Percentiles rank a stretch among this genome's conserved stretches.
Evolutionary conservation across 345 rosid genomes (phyloP).

Genomic region (Atalantia buxifolia): DNA sequence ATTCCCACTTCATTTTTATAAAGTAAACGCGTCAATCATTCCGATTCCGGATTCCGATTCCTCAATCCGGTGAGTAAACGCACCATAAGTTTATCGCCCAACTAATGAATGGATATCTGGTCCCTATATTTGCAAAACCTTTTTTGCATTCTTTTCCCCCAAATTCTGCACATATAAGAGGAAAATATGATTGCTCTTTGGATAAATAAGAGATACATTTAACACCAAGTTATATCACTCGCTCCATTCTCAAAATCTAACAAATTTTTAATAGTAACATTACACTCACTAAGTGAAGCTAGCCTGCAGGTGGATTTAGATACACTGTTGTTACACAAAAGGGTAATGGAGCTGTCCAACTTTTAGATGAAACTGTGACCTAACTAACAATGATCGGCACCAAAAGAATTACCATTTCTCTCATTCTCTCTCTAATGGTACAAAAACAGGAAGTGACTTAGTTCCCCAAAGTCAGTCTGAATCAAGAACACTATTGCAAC

Average conservation of each 20-base stretch:
- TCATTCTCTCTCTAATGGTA: slow-evolving; percentile 27
- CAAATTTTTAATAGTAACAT: neutral
- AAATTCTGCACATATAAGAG: neutral
- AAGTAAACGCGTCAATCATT: too few relatives aligned
- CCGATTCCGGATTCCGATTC: too few relatives aligned
- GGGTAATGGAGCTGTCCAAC: slow-evolving; percentile 17
- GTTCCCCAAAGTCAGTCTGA: slow-evolving; percentile 12
- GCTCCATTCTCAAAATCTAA: neutral
- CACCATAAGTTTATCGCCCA: neutral
- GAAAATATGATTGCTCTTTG: neutral
- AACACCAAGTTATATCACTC: neutral
- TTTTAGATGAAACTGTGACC: neutral
- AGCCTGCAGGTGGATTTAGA: neutral
- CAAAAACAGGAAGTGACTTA: slow-evolving; percentile 47
- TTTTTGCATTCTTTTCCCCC: too few relatives aligned
- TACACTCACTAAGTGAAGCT: neutral
- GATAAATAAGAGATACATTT: neutral
- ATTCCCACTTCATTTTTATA: too few relatives aligned
- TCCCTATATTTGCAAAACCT: neutral
- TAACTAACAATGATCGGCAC: slow-evolving; percentile 20
- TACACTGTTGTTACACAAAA: slow-evolving; percentile 24
- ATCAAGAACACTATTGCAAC: slow-evolving; percentile 31
- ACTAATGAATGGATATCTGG: neutral
- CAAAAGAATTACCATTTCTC: slow-evolving; percentile 48
- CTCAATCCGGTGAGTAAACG: too few relatives aligned